phyloP scores from a whole-genome alignment of 495 filamentous ascomycete species.

The Melanomma pulvis-pyrius region DNA sequence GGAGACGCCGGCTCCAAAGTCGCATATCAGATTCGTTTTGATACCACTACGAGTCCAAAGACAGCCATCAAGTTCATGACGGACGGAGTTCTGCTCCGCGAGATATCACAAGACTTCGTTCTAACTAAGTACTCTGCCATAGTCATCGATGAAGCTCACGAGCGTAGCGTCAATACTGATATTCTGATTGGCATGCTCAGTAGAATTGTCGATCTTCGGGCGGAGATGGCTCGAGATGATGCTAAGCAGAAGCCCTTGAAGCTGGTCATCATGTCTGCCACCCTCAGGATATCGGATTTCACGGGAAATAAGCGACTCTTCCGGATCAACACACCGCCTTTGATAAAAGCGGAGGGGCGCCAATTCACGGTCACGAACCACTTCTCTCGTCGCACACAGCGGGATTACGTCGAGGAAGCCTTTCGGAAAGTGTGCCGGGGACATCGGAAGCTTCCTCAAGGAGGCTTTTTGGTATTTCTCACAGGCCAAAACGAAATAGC shows the following conservation, averaged over 20 bases:
- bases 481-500: conserved; percentile 93
- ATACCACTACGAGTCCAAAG: conserved; percentile 76
- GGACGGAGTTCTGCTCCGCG: conserved; percentile 91
- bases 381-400: conserved; percentile 78
- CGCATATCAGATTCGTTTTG: conserved; percentile 91
- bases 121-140: conserved; percentile 92
- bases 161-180: conserved; percentile 95
- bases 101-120: conserved; percentile 86
- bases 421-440: conserved; percentile 87
- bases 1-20: conserved; percentile 66
- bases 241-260: conserved; percentile 70
- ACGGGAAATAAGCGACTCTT: conserved; percentile 82
- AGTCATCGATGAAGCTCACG: conserved; percentile 96
- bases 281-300: conserved; percentile 86
- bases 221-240: conserved; percentile 64
- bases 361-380: conserved; percentile 90
- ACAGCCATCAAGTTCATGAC: conserved; percentile 99
- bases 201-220: conserved; percentile 79
- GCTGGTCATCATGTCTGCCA: conserved; percentile 98
- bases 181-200: conserved; percentile 96
- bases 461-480: conserved; percentile 92
- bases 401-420: conserved; percentile 86
- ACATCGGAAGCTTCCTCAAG: conserved; percentile 86
- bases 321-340: conserved; percentile 69
- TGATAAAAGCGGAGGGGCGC: conserved; percentile 90